Percentiles rank a stretch among this genome's conserved stretches.
Evolutionary conservation across 768 basidiomycete species (phyloP).

Genomic region (Panaeolus papilionaceus): DNA sequence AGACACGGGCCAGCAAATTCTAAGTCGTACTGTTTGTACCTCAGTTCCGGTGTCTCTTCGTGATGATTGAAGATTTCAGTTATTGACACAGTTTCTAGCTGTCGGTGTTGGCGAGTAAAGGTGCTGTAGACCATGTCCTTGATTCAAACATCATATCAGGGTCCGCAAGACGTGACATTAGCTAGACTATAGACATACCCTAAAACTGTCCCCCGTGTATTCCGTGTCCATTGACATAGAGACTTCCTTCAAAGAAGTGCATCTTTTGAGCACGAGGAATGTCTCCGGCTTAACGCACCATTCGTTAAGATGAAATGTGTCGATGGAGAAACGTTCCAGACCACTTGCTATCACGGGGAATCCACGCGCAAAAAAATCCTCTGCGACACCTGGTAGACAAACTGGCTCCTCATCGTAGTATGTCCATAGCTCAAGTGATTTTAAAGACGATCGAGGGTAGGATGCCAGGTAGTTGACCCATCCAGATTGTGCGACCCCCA

Average conservation of each 20-base stretch:
- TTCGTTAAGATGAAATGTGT: background rate
- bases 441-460: background rate
- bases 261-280: background rate
- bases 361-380: background rate
- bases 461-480: background rate
- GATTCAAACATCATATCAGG: background rate
- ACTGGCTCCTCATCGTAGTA: background rate
- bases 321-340: constrained; percentile 1
- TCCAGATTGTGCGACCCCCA: background rate
- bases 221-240: background rate
- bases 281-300: constrained; percentile 1
- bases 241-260: background rate
- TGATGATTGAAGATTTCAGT: background rate
- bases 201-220: background rate
- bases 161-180: background rate
- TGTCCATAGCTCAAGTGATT: background rate
- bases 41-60: background rate
- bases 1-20: background rate
- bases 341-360: background rate
- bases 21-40: background rate
- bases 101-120: background rate
- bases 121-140: background rate
- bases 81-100: background rate
- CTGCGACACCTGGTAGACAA: background rate
- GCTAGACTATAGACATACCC: background rate